Conservation (phyloP, 2,329 filamentous ascomycete species). For the Beauveria medogensis region DNA sequence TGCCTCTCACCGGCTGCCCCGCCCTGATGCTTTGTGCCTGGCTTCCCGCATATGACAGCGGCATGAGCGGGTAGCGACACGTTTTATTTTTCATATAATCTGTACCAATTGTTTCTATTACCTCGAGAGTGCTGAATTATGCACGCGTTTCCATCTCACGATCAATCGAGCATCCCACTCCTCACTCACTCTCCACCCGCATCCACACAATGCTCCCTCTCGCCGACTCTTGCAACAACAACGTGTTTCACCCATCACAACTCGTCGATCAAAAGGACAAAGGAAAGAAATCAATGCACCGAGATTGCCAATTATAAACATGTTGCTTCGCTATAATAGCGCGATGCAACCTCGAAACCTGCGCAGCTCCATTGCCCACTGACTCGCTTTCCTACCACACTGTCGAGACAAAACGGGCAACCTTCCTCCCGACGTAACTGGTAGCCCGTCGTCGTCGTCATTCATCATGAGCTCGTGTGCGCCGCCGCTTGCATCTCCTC, state of each 20-base stretch:
- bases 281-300: background rate
- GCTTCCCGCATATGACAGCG: background rate
- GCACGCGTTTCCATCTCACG: background rate
- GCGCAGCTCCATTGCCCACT: background rate
- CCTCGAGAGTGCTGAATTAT: background rate
- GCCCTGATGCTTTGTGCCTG: background rate
- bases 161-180: background rate
- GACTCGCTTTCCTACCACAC: background rate
- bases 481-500: slow-evolving; percentile 17
- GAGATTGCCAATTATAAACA: background rate
- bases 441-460: background rate
- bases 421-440: background rate
- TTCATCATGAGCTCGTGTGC: background rate
- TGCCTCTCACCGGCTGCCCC: background rate
- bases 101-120: background rate
- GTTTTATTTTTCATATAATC: background rate
- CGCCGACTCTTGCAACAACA: background rate
- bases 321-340: background rate
- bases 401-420: background rate
- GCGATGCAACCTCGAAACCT: background rate
- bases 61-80: background rate
- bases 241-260: background rate
- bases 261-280: background rate
- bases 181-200: background rate
- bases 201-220: background rate